Evolutionary conservation across 2,329 filamentous ascomycete species (phyloP).

Genomic region (Elsinoe ampelina): DNA sequence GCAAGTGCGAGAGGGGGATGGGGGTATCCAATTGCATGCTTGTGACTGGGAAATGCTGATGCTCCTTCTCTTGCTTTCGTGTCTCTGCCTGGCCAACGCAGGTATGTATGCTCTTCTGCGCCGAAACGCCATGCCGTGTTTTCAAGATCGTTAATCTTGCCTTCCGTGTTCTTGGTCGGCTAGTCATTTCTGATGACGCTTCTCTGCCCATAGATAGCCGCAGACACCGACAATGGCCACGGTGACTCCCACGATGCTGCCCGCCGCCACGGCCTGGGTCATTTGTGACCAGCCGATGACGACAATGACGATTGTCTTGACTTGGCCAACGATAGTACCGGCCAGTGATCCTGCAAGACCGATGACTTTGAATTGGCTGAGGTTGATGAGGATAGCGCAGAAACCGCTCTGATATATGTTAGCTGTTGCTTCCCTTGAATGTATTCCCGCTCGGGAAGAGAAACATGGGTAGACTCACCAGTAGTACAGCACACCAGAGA

Average conservation of each 20-base stretch:
- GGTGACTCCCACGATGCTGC: constrained; percentile 25
- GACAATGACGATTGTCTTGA: constrained; percentile 28
- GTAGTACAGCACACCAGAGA: constrained; percentile 41
- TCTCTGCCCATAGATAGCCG: constrained; percentile 17
- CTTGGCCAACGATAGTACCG: constrained; percentile 29
- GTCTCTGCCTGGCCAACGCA: too few species aligned
- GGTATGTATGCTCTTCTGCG: too few species aligned
- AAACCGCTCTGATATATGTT: constrained; percentile 46
- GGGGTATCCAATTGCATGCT: constrained; percentile 1
- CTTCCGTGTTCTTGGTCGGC: background rate
- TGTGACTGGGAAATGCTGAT: background rate
- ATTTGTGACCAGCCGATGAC: constrained; percentile 25
- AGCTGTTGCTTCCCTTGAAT: background rate
- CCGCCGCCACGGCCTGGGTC: constrained; percentile 20
- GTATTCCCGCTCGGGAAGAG: background rate
- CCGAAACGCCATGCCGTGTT: too few species aligned
- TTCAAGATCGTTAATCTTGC: background rate
- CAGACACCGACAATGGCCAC: constrained; percentile 27
- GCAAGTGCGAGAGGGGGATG: background rate
- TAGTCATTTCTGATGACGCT: background rate
- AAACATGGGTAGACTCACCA: constrained; percentile 33
- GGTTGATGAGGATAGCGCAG: constrained; percentile 56
- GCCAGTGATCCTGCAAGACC: constrained; percentile 26
- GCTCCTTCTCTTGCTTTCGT: background rate
- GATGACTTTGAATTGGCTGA: constrained; percentile 30